Evolutionary conservation across 305 asterid species (phyloP), one percentile per base, ranked within the genome.

Genomic region (Fraxinus dipetala): DNA sequence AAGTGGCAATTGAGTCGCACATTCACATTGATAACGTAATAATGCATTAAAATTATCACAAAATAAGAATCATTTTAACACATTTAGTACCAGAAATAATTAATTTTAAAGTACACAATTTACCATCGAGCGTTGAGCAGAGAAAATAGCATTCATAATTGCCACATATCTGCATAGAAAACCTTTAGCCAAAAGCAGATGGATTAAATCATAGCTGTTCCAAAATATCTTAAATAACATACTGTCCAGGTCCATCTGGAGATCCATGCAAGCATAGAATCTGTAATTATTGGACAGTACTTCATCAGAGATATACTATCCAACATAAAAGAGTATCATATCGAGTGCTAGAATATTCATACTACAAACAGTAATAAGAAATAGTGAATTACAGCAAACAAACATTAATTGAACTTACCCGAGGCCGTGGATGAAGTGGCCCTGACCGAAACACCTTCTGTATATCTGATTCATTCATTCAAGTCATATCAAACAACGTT

Each of bases 191-290:
- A 76, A 59, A 40, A 54, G 18, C 77, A 13, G 51, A 28, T 5
- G 43, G 54, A 83, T 40, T 80, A 61, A 80, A 72, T 22, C 65
- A 65, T 35, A 51, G 77, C 69, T 83, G 82, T 73, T 76, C 22
- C 24, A 70, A 82, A 76, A 24, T 48, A 79, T 72, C 67, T 54
- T 72, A 82, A 79, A 65, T 65, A 82, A 88, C 98, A 51, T 91
- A 95, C 97, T 94, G 97, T 83, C 97, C 96, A 72, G 99, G 97
- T 59, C 97, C 99, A 85, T 95, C 98, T 63, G 92, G 97, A 73
- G 98, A 95, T 91, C 99, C 99, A 86, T 95, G 99, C 85, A 95
- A 83, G 90, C 98, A 95, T 83, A 94, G 77, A 84, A 95, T 91
- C 99, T 95, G 98, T 83, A 85, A 92, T 83, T 69, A 80, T 84